Conservation (phyloP, 1,284 basidiomycete species). For the Leccinum huronense region DNA sequence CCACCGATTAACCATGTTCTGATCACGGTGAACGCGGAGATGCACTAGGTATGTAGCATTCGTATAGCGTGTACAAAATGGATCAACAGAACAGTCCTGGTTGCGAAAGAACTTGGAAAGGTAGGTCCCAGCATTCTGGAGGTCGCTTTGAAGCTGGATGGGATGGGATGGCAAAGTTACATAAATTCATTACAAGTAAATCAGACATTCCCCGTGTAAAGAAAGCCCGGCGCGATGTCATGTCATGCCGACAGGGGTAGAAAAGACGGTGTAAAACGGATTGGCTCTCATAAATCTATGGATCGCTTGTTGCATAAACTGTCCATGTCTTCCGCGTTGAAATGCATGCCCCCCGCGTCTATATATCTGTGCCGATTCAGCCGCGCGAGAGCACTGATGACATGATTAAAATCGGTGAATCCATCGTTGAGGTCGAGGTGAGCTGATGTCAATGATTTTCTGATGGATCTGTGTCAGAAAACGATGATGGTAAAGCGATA, state of each 20-base stretch:
- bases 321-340: slow-evolving; percentile 21
- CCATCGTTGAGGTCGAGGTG: slow-evolving; percentile 37
- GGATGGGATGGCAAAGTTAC: slow-evolving; percentile 3
- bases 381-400: slow-evolving; percentile 14
- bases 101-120: slow-evolving; percentile 1
- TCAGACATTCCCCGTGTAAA: slow-evolving; percentile 8
- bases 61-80: slow-evolving; percentile 7
- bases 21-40: background rate
- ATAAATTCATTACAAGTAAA: slow-evolving; percentile 18
- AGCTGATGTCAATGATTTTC: slow-evolving; percentile 36
- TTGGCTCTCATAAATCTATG: slow-evolving; percentile 29
- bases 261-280: slow-evolving; percentile 20
- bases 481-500: slow-evolving; percentile 31
- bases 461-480: slow-evolving; percentile 27
- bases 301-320: slow-evolving; percentile 17
- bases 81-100: background rate
- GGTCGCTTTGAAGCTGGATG: slow-evolving; percentile 5
- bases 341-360: slow-evolving; percentile 21
- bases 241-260: slow-evolving; percentile 16
- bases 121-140: background rate
- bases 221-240: slow-evolving; percentile 8
- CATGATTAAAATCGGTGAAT: slow-evolving; percentile 33
- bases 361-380: slow-evolving; percentile 19
- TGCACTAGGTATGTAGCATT: slow-evolving; percentile 6
- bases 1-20: background rate